A percentile compares a stretch with the other conserved stretches of the same genome.
Conservation (phyloP, 2,329 filamentous ascomycete species). For the Monosporascus sp. region DNA sequence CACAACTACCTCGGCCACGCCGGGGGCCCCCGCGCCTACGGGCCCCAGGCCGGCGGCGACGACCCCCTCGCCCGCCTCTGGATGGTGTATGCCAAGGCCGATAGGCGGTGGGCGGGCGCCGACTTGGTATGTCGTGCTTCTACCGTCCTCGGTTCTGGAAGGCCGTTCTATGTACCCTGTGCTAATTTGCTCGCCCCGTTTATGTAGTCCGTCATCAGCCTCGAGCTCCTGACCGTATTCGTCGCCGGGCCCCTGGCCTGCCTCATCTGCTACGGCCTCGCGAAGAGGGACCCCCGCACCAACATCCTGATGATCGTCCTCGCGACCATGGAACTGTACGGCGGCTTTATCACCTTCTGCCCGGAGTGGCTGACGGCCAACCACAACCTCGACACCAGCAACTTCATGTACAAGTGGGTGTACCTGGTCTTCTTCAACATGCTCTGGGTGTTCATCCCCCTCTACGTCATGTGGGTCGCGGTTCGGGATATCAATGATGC, state of each 20-base stretch:
- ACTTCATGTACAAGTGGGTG: constrained; percentile 64
- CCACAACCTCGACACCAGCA: constrained; percentile 57
- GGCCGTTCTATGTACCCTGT: not conserved
- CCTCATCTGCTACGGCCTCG: constrained; percentile 56
- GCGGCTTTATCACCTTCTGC: constrained; percentile 67
- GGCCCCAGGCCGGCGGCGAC: constrained; percentile 50
- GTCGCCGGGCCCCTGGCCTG: constrained; percentile 55
- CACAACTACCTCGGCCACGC: constrained; percentile 46
- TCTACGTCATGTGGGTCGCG: constrained; percentile 53
- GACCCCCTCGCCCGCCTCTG: constrained; percentile 55
- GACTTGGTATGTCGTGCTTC: constrained; percentile 43
- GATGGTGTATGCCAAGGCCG: constrained; percentile 65
- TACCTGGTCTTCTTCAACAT: constrained; percentile 66
- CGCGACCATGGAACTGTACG: constrained; percentile 62
- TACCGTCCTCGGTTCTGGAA: not conserved
- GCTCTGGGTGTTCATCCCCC: constrained; percentile 60
- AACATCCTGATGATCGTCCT: constrained; percentile 60
- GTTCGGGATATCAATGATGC: constrained; percentile 51
- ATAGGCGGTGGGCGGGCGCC: constrained; percentile 57
- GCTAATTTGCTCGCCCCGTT: constrained; percentile 2
- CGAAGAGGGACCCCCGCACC: constrained; percentile 46
- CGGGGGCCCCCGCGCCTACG: constrained; percentile 42
- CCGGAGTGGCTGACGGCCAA: constrained; percentile 63
- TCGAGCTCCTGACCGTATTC: constrained; percentile 62
- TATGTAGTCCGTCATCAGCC: constrained; percentile 50